Conservation (phyloP, 2,329 filamentous ascomycete species). For the Xylariaceae sp. region DNA sequence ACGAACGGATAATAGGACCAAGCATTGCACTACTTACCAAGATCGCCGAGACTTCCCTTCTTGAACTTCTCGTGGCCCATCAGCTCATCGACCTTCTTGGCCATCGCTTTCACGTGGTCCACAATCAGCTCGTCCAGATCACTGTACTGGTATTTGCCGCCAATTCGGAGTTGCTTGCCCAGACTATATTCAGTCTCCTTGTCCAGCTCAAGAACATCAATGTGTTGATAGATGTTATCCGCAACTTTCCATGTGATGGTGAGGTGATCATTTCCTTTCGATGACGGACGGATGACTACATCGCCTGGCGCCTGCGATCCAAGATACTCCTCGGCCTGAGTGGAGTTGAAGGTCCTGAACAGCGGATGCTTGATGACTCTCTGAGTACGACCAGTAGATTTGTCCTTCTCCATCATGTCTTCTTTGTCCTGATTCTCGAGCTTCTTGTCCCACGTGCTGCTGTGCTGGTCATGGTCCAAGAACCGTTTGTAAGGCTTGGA, state of each 20-base stretch:
- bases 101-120: conserved; percentile 96
- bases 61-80: conserved; percentile 94
- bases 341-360: conserved; percentile 87
- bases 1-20: neutral
- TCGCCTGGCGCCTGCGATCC: conserved; percentile 82
- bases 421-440: conserved; percentile 80
- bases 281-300: conserved; percentile 90
- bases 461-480: conserved; percentile 57
- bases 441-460: conserved; percentile 79
- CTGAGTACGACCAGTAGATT: conserved; percentile 76
- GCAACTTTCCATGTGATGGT: conserved; percentile 98
- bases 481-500: conserved; percentile 65
- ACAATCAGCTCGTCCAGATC: conserved; percentile 97
- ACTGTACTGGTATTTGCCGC: conserved; percentile 83
- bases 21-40: conserved; percentile 65
- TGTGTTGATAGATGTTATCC: conserved; percentile 93
- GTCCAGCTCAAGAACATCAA: conserved; percentile 92
- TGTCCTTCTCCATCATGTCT: conserved; percentile 78
- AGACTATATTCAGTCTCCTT: conserved; percentile 97
- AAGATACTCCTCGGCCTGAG: conserved; percentile 88
- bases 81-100: conserved; percentile 94
- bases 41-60: conserved; percentile 69
- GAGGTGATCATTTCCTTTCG: conserved; percentile 90
- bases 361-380: conserved; percentile 97
- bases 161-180: conserved; percentile 77